Conservation (phyloP, 371 early-diverging fungal species). For the Chytridium lagenaria region DNA sequence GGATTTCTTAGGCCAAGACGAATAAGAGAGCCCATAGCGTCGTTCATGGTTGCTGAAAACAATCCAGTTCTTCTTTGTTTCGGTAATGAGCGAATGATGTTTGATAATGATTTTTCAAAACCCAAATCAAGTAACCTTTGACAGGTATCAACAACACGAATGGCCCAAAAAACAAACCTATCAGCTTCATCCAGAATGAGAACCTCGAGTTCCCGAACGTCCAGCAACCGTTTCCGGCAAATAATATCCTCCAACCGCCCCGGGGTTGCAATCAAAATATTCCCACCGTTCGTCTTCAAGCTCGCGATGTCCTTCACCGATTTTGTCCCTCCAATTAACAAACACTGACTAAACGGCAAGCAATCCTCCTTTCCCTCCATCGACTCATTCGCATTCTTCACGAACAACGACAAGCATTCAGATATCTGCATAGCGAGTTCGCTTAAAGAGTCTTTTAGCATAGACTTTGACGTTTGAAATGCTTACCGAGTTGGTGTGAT, state of each 20-base stretch:
- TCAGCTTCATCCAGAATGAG: constrained; percentile 95
- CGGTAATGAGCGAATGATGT: constrained; percentile 82
- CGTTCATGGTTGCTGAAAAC: constrained; percentile 98
- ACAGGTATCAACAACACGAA: constrained; percentile 24
- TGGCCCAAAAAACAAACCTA: constrained; percentile 57
- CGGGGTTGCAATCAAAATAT: constrained; percentile 96
- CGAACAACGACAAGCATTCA: constrained; percentile 71
- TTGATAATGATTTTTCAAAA: constrained; percentile 78
- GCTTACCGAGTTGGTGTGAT: constrained; percentile 90
- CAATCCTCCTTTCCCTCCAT: constrained; percentile 9
- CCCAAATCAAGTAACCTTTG: constrained; percentile 93
- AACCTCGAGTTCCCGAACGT: constrained; percentile 84
- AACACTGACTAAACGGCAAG: constrained; percentile 20
- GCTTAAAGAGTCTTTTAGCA: constrained; percentile 45
- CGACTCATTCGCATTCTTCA: constrained; percentile 48
- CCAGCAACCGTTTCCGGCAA: constrained; percentile 59
- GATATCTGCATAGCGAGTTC: constrained; percentile 96
- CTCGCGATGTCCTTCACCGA: constrained; percentile 67
- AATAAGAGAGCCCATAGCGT: constrained; percentile 83
- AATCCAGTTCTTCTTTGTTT: constrained; percentile 96
- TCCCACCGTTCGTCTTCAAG: constrained; percentile 65
- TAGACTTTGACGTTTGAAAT: background rate
- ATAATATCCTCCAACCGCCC: constrained; percentile 94
- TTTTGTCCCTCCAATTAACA: constrained; percentile 78
- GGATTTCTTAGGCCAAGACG: constrained; percentile 93